Base-by-base conservation (phyloP, 78 protist genomes). In the Chrysochromulina parva region DNA sequence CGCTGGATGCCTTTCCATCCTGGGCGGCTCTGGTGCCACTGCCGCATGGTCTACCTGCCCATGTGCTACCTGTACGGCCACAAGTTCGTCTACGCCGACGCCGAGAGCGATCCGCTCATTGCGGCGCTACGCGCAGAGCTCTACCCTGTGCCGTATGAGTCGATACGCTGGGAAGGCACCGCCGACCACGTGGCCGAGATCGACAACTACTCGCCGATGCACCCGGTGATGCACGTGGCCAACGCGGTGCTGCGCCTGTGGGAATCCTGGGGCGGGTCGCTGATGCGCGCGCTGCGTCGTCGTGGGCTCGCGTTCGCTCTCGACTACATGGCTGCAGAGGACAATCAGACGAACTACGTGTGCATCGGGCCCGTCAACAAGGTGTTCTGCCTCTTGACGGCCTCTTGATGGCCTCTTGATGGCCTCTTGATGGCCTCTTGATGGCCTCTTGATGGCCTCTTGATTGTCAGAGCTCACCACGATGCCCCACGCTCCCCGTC, bases 21-120 rank as follows among this genome's bases (percentile, higher is more conserved):
- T 28, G 92, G 95, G 47, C 76, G 97, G 54, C 71, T 92, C 94
- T 96, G 98, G 97, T 96, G 98, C 76, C 98, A 97, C 95, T 91
- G 96, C 86, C 94, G 99, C 59, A 93, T 96, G 92, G 99, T 97
- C 53, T 96, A 96, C 88, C 67, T 97, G n/a, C 98, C 98, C 28
- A 97, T 97, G 97, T 26, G 91, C 66, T 97, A 96, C 87, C 22
- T 95, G 13, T 97, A 96, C 71, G 98, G 98, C 57, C 3, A 47
- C 26, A 58, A 62, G 52, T 66, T 66, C 38, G 38, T 20, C 22
- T 85, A 52, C 71, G 14, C 38, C 48, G 4, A 17, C 52, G 52
- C 19, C n/a, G 24, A 28, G n/a, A 24, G 6, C 50, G 47, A 5
- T 3, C 90, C 88, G 62, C 26, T 92, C n/a, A 14, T 73, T 28